Evolutionary conservation across 306 rosid genomes (phyloP), one percentile per base, ranked within the genome.

Genomic region (Prunus kanzakura): DNA sequence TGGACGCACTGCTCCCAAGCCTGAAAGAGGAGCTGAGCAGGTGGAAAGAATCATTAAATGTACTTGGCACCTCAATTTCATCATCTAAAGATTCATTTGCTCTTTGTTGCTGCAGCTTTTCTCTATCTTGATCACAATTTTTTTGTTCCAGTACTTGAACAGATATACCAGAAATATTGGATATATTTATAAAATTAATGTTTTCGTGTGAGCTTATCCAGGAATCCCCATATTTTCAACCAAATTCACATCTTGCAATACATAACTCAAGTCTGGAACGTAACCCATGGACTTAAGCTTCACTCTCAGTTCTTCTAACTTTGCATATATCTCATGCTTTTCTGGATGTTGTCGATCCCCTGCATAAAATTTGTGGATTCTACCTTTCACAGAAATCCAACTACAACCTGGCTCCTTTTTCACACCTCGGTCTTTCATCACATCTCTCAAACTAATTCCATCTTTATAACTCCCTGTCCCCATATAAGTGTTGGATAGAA

Each of bases 321-420:
- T 75, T 4, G 85, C 75, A 74, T 86, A 85, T 62, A 91, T 85
- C 56, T 79, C 76, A 52, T 86, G 87, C 50, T 84, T 89, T 68
- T 82, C 83, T 6, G 82, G 81, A 84, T 92, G 97, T 8, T 73
- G 80, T 82, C 81, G 86, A 83, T 90, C 93, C 67, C 96, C 83
- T 4, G 93, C 92, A 65, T 78, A 87, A 77, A 92, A 90, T 71
- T 83, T 90, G 68, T 89, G 90, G 64, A 87, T 73, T 69, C 79
- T 70, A 41, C 97, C 96, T 75, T 80, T 83, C 60, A 92, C 69
- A 15, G 82, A 79, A 71, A 92, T 84, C 91, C 92, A 92, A 82
- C 96, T 83, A 77, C 60, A 84, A 15, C 92, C 92, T 1, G 92
- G 88, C 76, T 91, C 97, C 80, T 89, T 88, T 73, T 76, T 88